Evolutionary conservation across 1,284 basidiomycete genomes (phyloP), one percentile per base, ranked within the genome.

Genomic region (Quambalaria eucalypti): DNA sequence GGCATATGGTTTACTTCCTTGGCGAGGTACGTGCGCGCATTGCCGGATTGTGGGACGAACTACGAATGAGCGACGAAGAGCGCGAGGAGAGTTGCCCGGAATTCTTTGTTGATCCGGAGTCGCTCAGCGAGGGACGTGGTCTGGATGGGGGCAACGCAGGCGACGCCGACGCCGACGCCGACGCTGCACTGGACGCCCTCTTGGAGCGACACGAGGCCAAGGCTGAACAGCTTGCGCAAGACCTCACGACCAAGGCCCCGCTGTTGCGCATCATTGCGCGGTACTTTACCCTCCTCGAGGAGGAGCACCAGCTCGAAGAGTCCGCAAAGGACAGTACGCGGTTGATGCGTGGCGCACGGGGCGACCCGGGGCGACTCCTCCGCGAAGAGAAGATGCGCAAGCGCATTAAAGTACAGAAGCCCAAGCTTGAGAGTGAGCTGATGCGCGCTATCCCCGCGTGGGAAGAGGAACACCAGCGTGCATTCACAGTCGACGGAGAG

Each of bases 311-410:
- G 71, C 81, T 59, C 14, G 73, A 78, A 44, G 84, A 84, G 5
- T 83, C 86, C 2, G 87, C 89, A 1, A 80, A 82, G 28, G 89
- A 74, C 54, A 61, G 59, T 2, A 52, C 63, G 23, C 58, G 72
- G 42, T 55, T 72, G 30, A 58, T 70, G 10, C 56, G 87, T 65
- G 87, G 87, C n/a, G 78, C 83, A 23, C 80, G 89, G 54, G 71
- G 78, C 54, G 65, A 76, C 54, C 69, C 78, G 1, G 76, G 77
- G 8, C 62, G 76, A 23, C 77, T 98, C 48, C 78, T 98, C 48
- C 81, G 89, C 48, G 93, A 99, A 77, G 93, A 97, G 79, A 96
- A 95, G 82, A 90, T 95, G 86, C 82, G 93, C 52, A 98, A 96
- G 77, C 81, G 92, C 10, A 90, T 99, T n/a, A 82, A 82, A 61